phyloP scores from a whole-genome alignment of 129 eudicot genomes.

The Flaveria robusta region DNA sequence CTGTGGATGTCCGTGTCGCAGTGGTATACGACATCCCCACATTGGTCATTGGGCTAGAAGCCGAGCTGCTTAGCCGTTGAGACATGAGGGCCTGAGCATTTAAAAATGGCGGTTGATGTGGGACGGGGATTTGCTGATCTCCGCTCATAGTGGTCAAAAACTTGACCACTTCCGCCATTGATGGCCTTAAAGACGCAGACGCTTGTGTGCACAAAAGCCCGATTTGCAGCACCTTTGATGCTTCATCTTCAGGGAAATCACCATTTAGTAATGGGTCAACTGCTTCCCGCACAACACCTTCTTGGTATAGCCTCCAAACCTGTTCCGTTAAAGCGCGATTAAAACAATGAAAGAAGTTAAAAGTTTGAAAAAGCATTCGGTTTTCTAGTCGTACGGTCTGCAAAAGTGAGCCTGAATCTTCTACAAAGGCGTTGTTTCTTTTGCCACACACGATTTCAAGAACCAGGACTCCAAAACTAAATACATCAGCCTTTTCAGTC shows the following conservation, averaged over 20 bases:
- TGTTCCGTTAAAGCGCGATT: constrained; percentile 9
- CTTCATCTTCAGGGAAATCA: constrained; percentile 54
- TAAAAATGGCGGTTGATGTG: constrained; percentile 70
- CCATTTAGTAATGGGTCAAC: constrained; percentile 52
- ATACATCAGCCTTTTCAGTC: constrained; percentile 80
- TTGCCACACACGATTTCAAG: constrained; percentile 67
- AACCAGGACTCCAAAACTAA: constrained; percentile 73
- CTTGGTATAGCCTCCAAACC: constrained; percentile 67
- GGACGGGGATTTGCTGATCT: constrained; percentile 43
- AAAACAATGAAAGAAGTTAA: not conserved
- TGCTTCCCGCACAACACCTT: constrained; percentile 39
- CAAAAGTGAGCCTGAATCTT: constrained; percentile 64
- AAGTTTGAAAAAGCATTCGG: not conserved
- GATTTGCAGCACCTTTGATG: constrained; percentile 45
- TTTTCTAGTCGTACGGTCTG: constrained; percentile 51
- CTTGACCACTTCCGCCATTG: constrained; percentile 60
- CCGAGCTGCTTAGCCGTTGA: constrained; percentile 35
- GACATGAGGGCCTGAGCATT: constrained; percentile 42
- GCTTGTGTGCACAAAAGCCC: constrained; percentile 80
- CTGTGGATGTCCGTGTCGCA: constrained; percentile 52
- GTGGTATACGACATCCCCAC: constrained; percentile 44
- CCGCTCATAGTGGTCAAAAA: constrained; percentile 38
- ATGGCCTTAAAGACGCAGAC: constrained; percentile 60
- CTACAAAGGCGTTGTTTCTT: constrained; percentile 58
- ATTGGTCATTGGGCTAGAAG: constrained; percentile 42